Percentiles rank a stretch among this genome's conserved stretches.
Conservation (phyloP, 805 yeast species). For the Candida pini region DNA sequence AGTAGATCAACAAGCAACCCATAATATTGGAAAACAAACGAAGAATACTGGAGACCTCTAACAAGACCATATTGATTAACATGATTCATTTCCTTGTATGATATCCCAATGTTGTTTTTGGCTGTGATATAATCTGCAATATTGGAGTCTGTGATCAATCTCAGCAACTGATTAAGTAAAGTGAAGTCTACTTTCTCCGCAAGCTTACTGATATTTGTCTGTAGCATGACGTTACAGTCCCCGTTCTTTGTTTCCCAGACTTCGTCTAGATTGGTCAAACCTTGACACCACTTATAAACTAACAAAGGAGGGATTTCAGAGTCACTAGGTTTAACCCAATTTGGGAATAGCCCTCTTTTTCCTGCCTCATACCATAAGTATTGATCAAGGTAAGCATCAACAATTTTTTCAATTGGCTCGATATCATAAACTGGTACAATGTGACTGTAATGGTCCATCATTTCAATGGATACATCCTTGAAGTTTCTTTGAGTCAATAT, state of each 20-base stretch:
- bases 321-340: conserved; percentile 95
- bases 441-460: conserved; percentile 87
- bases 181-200: conserved; percentile 89
- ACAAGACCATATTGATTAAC: conserved; percentile 83
- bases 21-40: conserved; percentile 86
- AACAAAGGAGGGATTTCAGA: conserved; percentile 88
- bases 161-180: conserved; percentile 69
- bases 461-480: conserved; percentile 78
- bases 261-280: conserved; percentile 68
- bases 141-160: conserved; percentile 80
- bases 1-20: conserved; percentile 80
- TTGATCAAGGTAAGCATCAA: conserved; percentile 94
- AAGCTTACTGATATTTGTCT: conserved; percentile 62
- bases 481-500: conserved; percentile 85
- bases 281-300: conserved; percentile 92
- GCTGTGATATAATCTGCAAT: conserved; percentile 94
- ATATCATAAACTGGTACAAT: conserved; percentile 80
- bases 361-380: conserved; percentile 96
- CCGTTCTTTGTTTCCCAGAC: conserved; percentile 80
- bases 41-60: conserved; percentile 84
- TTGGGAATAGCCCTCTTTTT: conserved; percentile 80
- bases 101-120: conserved; percentile 74
- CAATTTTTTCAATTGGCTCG: conserved; percentile 90
- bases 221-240: conserved; percentile 78
- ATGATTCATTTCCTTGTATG: conserved; percentile 94